A percentile compares a stretch with the other conserved stretches of the same genome.
phyloP scores from a whole-genome alignment of 306 rosid genomes.

The Pyrus bretschneideri region DNA sequence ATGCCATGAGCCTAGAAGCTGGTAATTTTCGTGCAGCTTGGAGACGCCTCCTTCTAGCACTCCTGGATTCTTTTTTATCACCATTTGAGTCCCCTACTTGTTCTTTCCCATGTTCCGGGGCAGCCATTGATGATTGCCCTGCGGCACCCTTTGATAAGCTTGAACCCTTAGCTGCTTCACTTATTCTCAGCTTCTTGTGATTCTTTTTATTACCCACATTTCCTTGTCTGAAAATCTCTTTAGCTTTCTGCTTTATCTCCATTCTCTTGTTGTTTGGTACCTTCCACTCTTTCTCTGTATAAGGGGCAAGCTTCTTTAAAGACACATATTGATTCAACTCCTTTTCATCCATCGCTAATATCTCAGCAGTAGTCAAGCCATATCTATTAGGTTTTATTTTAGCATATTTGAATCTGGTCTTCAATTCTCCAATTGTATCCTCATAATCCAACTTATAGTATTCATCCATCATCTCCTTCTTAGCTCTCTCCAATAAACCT shows the following conservation, averaged over 20 bases:
- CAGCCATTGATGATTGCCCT: slow-evolving; percentile 1
- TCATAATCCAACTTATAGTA: slow-evolving; percentile 82
- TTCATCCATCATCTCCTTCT: slow-evolving; percentile 82
- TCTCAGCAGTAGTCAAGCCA: slow-evolving; percentile 55
- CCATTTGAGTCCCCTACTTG: slow-evolving; percentile 24
- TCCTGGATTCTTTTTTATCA: slow-evolving; percentile 42
- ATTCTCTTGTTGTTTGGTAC: slow-evolving; percentile 49
- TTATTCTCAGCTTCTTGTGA: slow-evolving; percentile 27
- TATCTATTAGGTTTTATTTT: slow-evolving; percentile 61
- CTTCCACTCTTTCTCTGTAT: slow-evolving; percentile 72
- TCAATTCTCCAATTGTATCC: slow-evolving; percentile 81
- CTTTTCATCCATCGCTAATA: slow-evolving; percentile 60
- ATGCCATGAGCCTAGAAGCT: slow-evolving; percentile 38
- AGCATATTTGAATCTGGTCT: slow-evolving; percentile 85
- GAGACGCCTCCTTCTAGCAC: slow-evolving; percentile 47
- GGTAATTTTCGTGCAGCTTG: slow-evolving; percentile 33
- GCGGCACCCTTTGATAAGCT: slow-evolving; percentile 16
- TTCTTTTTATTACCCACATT: slow-evolving; percentile 20
- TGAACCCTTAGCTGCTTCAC: slow-evolving; percentile 25
- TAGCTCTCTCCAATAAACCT: slow-evolving; percentile 79
- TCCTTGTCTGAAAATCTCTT: slow-evolving; percentile 41
- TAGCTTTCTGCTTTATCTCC: slow-evolving; percentile 53
- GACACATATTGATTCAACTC: slow-evolving; percentile 77
- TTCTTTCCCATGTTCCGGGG: slow-evolving; percentile 26
- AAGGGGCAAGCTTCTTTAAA: slow-evolving; percentile 81